Evolutionary conservation across 2,329 filamentous ascomycete species (phyloP).

Genomic region (Pseudogymnoascus sp.): DNA sequence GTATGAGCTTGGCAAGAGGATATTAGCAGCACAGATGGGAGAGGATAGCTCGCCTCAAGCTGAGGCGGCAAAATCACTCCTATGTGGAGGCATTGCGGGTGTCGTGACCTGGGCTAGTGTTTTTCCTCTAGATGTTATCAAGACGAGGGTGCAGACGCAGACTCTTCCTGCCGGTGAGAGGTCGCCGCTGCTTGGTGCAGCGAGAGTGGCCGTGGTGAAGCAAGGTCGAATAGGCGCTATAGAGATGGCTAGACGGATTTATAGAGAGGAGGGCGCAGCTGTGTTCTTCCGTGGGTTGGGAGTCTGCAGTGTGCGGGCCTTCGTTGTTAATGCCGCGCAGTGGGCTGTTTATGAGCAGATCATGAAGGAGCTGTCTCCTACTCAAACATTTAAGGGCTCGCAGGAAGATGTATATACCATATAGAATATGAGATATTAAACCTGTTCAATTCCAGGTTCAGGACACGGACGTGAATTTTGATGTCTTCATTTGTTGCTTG

Average conservation of each 20-base stretch:
- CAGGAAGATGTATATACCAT: background rate
- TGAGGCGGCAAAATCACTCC: constrained; percentile 54
- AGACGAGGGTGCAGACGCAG: constrained; percentile 84
- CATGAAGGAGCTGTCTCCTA: constrained; percentile 48
- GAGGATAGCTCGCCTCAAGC: constrained; percentile 32
- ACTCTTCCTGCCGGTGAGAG: constrained; percentile 22
- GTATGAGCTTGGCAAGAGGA: constrained; percentile 67
- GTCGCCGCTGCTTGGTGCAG: constrained; percentile 28
- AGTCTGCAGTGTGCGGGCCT: constrained; percentile 77
- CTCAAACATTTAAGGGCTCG: background rate
- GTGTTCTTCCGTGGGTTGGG: constrained; percentile 68
- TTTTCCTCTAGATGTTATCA: constrained; percentile 86
- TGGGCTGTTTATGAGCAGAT: constrained; percentile 91
- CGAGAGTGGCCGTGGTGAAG: constrained; percentile 16
- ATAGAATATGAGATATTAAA: constrained; percentile 6
- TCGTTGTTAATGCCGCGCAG: constrained; percentile 87
- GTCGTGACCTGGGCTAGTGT: constrained; percentile 83
- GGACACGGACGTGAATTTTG: background rate
- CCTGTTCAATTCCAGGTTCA: background rate
- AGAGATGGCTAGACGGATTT: constrained; percentile 57
- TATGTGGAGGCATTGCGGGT: constrained; percentile 83
- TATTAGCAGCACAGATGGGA: constrained; percentile 33
- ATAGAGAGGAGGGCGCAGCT: constrained; percentile 50
- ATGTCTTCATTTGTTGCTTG: background rate
- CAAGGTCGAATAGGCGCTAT: constrained; percentile 43